phyloP scores from a whole-genome alignment of 305 asterid species.

The Fraxinus paxiana region DNA sequence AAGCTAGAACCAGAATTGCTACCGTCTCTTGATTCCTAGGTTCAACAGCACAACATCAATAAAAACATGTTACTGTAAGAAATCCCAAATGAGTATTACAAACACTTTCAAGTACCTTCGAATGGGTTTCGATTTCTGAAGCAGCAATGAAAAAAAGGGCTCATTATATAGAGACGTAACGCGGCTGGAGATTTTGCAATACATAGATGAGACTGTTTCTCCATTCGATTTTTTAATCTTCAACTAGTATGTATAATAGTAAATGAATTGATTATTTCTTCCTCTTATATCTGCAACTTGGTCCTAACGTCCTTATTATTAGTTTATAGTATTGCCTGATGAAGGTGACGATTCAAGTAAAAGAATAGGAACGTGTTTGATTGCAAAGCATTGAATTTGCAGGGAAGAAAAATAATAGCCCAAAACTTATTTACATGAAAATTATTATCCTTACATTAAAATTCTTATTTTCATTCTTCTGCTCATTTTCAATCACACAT shows the following conservation, averaged over 20 bases:
- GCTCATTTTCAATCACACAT: too few species aligned
- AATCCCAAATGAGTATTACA: neutral
- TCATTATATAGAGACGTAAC: constrained; percentile 31
- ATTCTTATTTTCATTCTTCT: too few species aligned
- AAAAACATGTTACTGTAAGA: neutral
- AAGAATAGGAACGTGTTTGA: too few species aligned
- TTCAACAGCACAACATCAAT: neutral
- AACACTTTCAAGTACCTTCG: neutral
- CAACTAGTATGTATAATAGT: neutral
- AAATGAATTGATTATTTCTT: too few species aligned
- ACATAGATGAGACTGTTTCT: neutral
- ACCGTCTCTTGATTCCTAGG: constrained; percentile 32
- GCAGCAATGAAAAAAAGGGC: constrained; percentile 35
- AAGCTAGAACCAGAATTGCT: constrained; percentile 24
- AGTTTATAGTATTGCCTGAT: neutral
- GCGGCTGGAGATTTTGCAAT: neutral
- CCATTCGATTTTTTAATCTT: neutral
- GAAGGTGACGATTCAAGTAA: neutral
- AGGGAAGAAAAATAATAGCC: too few species aligned
- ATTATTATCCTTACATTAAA: too few species aligned
- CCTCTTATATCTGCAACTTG: neutral
- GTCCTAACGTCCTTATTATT: neutral
- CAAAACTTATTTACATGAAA: too few species aligned
- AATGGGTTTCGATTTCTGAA: constrained; percentile 13
- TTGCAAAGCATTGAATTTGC: too few species aligned